Evolutionary conservation across 257 asterid species (phyloP), one percentile per base, ranked within the genome.

Genomic region (Plectranthus barbatus): DNA sequence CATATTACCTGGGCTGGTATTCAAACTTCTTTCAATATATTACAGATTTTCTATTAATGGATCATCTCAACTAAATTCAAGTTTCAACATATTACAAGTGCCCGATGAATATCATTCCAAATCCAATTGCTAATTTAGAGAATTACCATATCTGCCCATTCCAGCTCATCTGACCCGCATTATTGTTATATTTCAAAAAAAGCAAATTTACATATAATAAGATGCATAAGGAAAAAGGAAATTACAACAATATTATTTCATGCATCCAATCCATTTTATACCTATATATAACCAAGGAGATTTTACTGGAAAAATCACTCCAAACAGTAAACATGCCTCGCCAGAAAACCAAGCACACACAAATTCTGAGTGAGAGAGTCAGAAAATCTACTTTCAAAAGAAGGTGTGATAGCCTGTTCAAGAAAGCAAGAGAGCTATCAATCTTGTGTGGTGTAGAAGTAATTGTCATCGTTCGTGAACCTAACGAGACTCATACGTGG

Each of bases 341-440:
- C 14, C 74, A 54, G 14, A 62, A 44, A 59, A 65, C 60, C 19
- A 78, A 67, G 20, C 68, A 60, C 20, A 9, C 51, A 42, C 69
- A 52, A 9, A 71, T 73, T 29, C 7, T 64, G 2, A 65, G 56
- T 26, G 79, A 76, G 52, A 62, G 34, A 23, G 37, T 40, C 10
- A 74, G 75, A 29, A 72, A 58, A 61, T 37, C 67, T 3, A 66
- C 78, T 45, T 41, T 76, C 4, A 49, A 68, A 39, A 47, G 73
- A 62, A 69, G 76, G 64, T 62, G 52, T 2, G 71, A 29, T 19
- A 64, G 63, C 34, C 17, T 79, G n/a, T 77, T 64, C 14, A 82
- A 77, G 52, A 79, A 74, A 62, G 80, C 78, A n/a, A 0, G 61
- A 0, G 83, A 74, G 67, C 54, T 82, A 10, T 79, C 83, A 1